These are phyloP conservation scores for Penicillium silybi DNA, from an alignment of 495 filamentous ascomycete genomes.

Conservation along the genomic window DNA sequence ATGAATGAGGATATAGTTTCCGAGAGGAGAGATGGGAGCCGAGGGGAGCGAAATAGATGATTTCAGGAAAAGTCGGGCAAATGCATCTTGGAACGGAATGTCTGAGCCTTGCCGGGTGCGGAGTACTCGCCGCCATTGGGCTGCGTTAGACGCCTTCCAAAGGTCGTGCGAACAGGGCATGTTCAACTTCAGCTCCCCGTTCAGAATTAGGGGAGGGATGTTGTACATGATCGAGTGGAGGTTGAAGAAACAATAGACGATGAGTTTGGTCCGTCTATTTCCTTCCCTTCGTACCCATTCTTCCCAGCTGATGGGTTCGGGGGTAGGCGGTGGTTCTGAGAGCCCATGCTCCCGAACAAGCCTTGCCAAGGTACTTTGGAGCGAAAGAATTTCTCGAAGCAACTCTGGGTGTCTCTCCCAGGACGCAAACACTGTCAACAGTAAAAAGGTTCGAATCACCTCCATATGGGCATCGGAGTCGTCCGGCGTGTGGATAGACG, in stretches of 20 bases:
- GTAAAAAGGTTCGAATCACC: constrained; percentile 45
- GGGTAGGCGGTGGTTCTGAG: constrained; percentile 27
- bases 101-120: constrained; percentile 35
- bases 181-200: constrained; percentile 46
- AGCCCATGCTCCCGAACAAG: constrained; percentile 48
- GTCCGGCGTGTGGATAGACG: constrained; percentile 37
- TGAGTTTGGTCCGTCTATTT: constrained; percentile 47
- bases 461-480: constrained; percentile 50
- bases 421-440: constrained; percentile 50
- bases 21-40: constrained; percentile 49
- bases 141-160: constrained; percentile 47
- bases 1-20: constrained; percentile 53
- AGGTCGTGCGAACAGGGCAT: constrained; percentile 49
- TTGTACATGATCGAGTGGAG: constrained; percentile 54
- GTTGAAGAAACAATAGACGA: constrained; percentile 54
- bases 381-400: constrained; percentile 46
- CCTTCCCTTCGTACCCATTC: constrained; percentile 49
- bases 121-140: constrained; percentile 42
- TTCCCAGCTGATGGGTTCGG: constrained; percentile 44
- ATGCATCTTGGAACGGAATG: constrained; percentile 47
- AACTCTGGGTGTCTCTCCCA: constrained; percentile 51
- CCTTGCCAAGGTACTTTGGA: constrained; percentile 47
- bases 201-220: constrained; percentile 49
- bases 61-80: constrained; percentile 44
- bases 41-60: constrained; percentile 41